A percentile compares a stretch with the other conserved stretches of the same genome.
Evolutionary conservation across 208 protist species (phyloP).

Genomic region (Tritrichomonas musculus): DNA sequence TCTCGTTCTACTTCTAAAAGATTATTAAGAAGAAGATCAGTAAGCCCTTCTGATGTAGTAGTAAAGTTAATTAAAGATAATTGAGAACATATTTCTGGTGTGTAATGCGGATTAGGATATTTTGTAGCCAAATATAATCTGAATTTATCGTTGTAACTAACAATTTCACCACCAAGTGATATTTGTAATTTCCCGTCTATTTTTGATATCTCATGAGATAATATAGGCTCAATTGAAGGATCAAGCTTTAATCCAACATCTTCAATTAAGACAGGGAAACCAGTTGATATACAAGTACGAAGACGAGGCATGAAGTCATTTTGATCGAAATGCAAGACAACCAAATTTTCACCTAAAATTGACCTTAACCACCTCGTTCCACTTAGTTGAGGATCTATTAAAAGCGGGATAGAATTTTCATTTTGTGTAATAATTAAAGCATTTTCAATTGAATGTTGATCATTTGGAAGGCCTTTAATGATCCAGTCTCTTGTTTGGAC

Average conservation of each 20-base stretch:
- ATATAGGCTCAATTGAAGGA: slow-evolving; percentile 86
- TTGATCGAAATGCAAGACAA: slow-evolving; percentile 72
- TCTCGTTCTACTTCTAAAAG: slow-evolving; percentile 90
- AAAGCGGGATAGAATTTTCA: slow-evolving; percentile 86
- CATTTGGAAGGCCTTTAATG: slow-evolving; percentile 88
- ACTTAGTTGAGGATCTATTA: slow-evolving; percentile 95
- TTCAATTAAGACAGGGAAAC: slow-evolving; percentile 73
- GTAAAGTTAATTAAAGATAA: slow-evolving; percentile 97
- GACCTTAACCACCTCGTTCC: slow-evolving; percentile 90
- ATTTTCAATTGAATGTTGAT: slow-evolving; percentile 90
- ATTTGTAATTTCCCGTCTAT: slow-evolving; percentile 60
- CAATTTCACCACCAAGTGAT: background rate
- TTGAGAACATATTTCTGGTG: slow-evolving; percentile 90
- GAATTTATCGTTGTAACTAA: slow-evolving; percentile 74
- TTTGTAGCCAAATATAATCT: slow-evolving; percentile 92
- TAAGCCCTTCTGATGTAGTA: slow-evolving; percentile 86
- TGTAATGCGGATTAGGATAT: slow-evolving; percentile 90
- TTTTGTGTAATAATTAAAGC: slow-evolving; percentile 71
- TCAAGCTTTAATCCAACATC: slow-evolving; percentile 86
- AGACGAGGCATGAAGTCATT: slow-evolving; percentile 65
- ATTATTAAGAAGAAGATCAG: slow-evolving; percentile 91
- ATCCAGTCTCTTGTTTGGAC: slow-evolving; percentile 81
- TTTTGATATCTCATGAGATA: slow-evolving; percentile 78
- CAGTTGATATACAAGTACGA: slow-evolving; percentile 54
- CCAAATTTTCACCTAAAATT: slow-evolving; percentile 75